Evolutionary conservation across 192 early-diverging fungal species (phyloP), one percentile per base, ranked within the genome.

Genomic region (Mortierella alpina): DNA sequence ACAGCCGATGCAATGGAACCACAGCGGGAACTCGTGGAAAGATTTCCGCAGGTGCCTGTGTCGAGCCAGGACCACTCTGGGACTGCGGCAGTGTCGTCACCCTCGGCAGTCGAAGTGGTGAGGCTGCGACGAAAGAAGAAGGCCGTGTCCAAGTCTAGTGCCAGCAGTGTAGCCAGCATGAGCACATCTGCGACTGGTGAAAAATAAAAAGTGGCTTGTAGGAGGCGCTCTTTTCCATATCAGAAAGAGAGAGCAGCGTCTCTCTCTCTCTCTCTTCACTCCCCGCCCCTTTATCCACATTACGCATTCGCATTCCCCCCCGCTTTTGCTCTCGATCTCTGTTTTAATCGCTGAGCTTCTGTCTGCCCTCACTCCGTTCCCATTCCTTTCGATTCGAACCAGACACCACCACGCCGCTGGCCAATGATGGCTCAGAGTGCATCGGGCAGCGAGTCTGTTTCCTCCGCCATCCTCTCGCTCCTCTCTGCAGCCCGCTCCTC

Each of bases 81-180:
- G 7, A 42, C 46, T 9, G 39, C 57, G 7, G 56, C 58, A 42
- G 56, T 53, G 12, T 22, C 18, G 18, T 51, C 46, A 17, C 48
- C 63, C 14, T 52, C 63, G 39, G 70, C 59, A 41, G 77, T 80
- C n/a, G 77, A 80, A 47, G 77, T 80, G 10, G 70, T 80, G 40
- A 64, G 77, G 17, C 13, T 80, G 23, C 62, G 63, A 6, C 77
- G 77, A 6, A 80, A 80, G 47, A 80, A 80, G 55, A 80, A 80
- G 49, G 42, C 58, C 3, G 46, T 22, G 0, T 64, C 77, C 8
- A 72, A 59, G 52, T 72, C 77, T 1, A 80, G 70, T 14, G 18
- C 64, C 5, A 72, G 65, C 60, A 79, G 76, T n/a, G 67, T 61
- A 18, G 52, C 67, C 8, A 76, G 74, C 22, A 64, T 54, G 10